Base-by-base conservation (phyloP, 345 rosid genomes). In the Mallotus nudiflorus region DNA sequence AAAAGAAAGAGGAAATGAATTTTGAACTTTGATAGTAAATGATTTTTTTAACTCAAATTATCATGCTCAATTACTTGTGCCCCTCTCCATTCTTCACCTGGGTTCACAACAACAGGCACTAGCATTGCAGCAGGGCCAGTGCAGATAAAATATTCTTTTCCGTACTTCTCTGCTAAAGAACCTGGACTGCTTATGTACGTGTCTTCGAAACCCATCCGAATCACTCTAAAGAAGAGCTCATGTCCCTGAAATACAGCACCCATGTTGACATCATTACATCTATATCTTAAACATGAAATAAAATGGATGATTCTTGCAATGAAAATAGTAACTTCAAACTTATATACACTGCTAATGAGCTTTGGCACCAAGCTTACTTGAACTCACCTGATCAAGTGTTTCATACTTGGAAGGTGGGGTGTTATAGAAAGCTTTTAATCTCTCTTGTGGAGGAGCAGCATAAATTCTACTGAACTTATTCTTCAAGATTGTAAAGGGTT, bases 41-140 rank as follows among this genome's bases (percentile, higher is more conserved):
- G 19, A 44, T 69, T 62, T 45, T 42, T 72, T 55, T 85, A 84
- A 94, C n/a, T n/a, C 89, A 94, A 77, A 74, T 91, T 91, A 73
- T 94, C 97, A 64, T 93, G 97, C 76, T 93, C 96, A 55, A 91
- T 91, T 53, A 93, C 89, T 74, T 83, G 91, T 46, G 97, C 96
- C 49, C 98, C 98, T 78, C 80, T 91, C 96, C 97, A 89, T 1
- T 73, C 69, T 67, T 85, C 90, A 19, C 89, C 93, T 2, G 95
- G 86, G 20, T 83, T 74, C 9, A 91, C 69, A 37, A 81, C 83
- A 28, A 81, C 80, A 13, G 97, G 97, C 22, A 91, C 97, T 25
- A 94, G 78, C 85, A 88, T 82, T 19, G 97, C 78, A 20, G 87
- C 88, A 25, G 94, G 96, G 52, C 98, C 97, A 0, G 96, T 91